A percentile compares a stretch with the other conserved stretches of the same genome.
Evolutionary conservation across 352 stramenopile species (phyloP).

Genomic region (Phytophthora colocasiae): DNA sequence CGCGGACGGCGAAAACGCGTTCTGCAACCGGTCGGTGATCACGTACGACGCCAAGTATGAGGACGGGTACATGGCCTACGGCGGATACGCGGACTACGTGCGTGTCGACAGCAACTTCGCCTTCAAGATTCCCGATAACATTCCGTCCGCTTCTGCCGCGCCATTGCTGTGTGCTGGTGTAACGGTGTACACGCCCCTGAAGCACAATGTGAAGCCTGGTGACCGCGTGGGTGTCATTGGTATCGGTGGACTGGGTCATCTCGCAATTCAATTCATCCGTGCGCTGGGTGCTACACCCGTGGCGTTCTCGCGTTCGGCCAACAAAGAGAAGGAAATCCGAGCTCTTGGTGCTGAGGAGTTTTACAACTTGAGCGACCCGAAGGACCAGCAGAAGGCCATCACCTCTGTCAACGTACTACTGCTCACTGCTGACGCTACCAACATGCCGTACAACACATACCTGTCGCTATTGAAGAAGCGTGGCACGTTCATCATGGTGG

Average conservation of each 20-base stretch:
- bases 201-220: slow-evolving; percentile 24
- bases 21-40: slow-evolving; percentile 51
- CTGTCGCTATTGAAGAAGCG: no score
- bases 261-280: slow-evolving; percentile 62
- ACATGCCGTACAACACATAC: no score
- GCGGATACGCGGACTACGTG: slow-evolving; percentile 33
- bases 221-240: slow-evolving; percentile 45
- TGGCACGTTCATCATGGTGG: no score
- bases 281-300: slow-evolving; percentile 18
- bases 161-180: slow-evolving; percentile 15
- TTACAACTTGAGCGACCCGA: slow-evolving; percentile 1
- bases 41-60: slow-evolving; percentile 49
- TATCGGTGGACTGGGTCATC: slow-evolving; percentile 38
- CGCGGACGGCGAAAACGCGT: slow-evolving; percentile 52
- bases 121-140: slow-evolving; percentile 20
- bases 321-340: slow-evolving; percentile 24
- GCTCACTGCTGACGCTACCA: no score
- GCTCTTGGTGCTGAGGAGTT: slow-evolving; percentile 23
- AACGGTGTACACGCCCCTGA: slow-evolving; percentile 22
- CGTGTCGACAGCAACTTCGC: slow-evolving; percentile 37
- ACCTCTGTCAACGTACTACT: no score
- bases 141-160: slow-evolving; percentile 14
- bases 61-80: slow-evolving; percentile 7
- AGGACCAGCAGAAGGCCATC: no score
- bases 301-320: slow-evolving; percentile 22